A percentile compares a stretch with the other conserved stretches of the same genome.
Evolutionary conservation across 768 basidiomycete species (phyloP).

Genomic region (Boletus insuetus): DNA sequence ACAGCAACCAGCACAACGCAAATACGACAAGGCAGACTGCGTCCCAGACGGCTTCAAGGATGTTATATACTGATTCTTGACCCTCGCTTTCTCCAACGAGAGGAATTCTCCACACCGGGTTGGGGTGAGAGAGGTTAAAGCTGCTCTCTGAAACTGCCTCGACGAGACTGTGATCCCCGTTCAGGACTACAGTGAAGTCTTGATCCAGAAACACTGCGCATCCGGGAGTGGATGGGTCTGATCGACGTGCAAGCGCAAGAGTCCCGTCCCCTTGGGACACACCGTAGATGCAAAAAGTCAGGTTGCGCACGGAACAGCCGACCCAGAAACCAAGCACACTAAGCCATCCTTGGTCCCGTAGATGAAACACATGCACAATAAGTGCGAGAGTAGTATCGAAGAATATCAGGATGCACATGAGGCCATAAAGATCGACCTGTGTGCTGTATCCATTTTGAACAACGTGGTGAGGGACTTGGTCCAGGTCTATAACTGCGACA

Average conservation of each 20-base stretch:
- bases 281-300: neutral
- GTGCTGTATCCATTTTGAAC: neutral
- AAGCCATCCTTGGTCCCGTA: neutral
- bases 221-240: neutral
- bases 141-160: neutral
- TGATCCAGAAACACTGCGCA: slow-evolving; percentile 1
- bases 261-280: neutral
- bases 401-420: neutral
- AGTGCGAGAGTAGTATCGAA: neutral
- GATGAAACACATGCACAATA: neutral
- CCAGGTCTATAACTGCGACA: neutral
- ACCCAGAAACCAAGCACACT: neutral
- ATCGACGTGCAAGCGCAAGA: slow-evolving; percentile 1
- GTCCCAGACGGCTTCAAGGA: neutral
- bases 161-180: neutral
- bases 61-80: neutral
- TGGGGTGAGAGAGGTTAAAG: neutral
- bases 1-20: neutral
- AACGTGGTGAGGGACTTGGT: neutral
- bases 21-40: neutral
- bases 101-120: neutral
- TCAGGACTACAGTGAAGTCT: neutral
- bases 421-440: neutral
- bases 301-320: neutral
- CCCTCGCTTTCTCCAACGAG: neutral